Evolutionary conservation across 2,329 filamentous ascomycete genomes (phyloP).

Genomic region (Amylocarpus encephaloides): DNA sequence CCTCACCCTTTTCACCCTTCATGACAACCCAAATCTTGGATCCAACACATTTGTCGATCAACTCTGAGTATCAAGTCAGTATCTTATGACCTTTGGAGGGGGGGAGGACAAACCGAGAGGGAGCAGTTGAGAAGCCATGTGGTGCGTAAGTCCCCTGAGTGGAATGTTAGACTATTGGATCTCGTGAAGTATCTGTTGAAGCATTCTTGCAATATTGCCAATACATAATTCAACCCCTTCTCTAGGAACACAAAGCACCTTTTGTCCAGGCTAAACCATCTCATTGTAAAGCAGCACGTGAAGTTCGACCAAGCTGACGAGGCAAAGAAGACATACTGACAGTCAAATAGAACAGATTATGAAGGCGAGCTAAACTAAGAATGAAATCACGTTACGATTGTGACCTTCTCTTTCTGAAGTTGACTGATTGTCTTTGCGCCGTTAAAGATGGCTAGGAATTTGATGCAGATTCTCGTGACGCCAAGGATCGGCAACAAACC

Average conservation of each 20-base stretch:
- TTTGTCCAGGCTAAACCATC: too few species aligned
- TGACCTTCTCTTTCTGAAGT: neutral
- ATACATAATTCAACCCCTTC: too few species aligned
- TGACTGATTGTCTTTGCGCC: neutral
- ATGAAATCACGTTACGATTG: too few species aligned
- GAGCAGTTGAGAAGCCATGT: conserved; percentile 30
- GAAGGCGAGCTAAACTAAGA: neutral
- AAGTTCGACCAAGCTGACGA: too few species aligned
- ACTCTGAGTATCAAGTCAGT: conserved; percentile 50
- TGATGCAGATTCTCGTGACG: neutral
- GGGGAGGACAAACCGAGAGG: conserved; percentile 23
- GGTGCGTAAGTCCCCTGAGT: conserved; percentile 2
- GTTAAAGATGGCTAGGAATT: neutral
- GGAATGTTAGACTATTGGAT: neutral
- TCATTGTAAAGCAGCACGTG: too few species aligned
- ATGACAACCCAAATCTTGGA: conserved; percentile 98
- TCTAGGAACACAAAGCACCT: too few species aligned
- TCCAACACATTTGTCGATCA: conserved; percentile 98
- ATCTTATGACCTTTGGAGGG: conserved; percentile 7
- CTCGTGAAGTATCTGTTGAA: neutral
- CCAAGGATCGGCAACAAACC: neutral
- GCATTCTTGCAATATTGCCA: neutral
- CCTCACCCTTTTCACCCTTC: conserved; percentile 93
- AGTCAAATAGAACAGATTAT: neutral
- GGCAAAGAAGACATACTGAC: neutral